These are phyloP conservation scores for Blakeslea trispora DNA, from an alignment of 371 early-diverging fungal species.

Conservation along the genomic window DNA sequence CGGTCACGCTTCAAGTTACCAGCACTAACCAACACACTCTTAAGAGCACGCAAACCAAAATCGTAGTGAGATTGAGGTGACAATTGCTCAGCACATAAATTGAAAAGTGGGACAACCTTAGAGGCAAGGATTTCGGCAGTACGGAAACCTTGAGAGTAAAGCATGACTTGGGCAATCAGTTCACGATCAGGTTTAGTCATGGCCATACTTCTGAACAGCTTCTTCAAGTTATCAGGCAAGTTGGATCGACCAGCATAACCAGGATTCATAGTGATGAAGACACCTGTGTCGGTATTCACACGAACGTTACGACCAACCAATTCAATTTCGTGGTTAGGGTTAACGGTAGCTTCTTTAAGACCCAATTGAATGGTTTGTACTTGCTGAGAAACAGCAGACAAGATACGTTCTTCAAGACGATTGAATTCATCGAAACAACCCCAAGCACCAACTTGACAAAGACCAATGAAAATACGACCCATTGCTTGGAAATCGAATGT, in stretches of 20 bases:
- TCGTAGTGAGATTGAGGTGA: conserved; percentile 98
- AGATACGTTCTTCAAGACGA: conserved; percentile 94
- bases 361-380: conserved; percentile 98
- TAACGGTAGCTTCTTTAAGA: conserved; percentile 68
- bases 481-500: conserved; percentile 99
- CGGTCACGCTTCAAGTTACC: conserved; percentile 96
- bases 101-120: conserved; percentile 97
- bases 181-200: conserved; percentile 99
- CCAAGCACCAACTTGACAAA: conserved; percentile 98
- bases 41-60: conserved; percentile 98
- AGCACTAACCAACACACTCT: conserved; percentile 96
- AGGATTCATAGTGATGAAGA: conserved; percentile 99
- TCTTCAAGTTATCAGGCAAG: conserved; percentile 98
- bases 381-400: conserved; percentile 98
- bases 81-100: conserved; percentile 91
- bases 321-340: conserved; percentile 83
- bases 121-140: conserved; percentile 92
- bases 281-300: conserved; percentile 89
- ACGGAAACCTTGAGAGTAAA: conserved; percentile 98
- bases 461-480: conserved; percentile 98
- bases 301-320: conserved; percentile 86
- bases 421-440: conserved; percentile 99
- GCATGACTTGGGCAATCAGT: conserved; percentile 98
- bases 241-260: conserved; percentile 99
- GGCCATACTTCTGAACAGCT: conserved; percentile 96